Evolutionary conservation across 1,139 yeast genomes (phyloP).

Genomic region (Pichia sp.): DNA sequence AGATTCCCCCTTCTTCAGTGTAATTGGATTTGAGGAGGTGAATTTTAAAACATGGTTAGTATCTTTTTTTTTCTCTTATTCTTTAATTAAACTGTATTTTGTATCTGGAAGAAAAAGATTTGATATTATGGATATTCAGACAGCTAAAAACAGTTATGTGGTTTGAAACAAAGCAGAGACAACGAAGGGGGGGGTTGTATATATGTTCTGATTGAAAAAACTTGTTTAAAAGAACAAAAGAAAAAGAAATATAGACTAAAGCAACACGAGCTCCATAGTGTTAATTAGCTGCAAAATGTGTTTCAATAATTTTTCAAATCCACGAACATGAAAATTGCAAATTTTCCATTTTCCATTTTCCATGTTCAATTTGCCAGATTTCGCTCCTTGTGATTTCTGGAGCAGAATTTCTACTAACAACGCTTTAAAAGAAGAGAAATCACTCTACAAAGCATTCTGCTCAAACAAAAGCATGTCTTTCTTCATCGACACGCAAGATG

Average conservation of each 20-base stretch:
- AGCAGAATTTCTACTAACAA: no score
- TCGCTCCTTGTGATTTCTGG: no score
- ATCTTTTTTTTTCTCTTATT: background rate
- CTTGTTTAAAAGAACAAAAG: background rate
- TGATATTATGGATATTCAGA: background rate
- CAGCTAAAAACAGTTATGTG: background rate
- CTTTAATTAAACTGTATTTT: background rate
- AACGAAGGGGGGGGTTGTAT: constrained; percentile 5
- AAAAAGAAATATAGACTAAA: background rate
- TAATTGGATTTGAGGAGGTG: constrained; percentile 10
- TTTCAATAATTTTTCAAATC: background rate
- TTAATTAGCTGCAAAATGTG: background rate
- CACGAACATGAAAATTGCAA: background rate
- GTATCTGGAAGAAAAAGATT: background rate
- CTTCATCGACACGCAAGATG: constrained; percentile 41
- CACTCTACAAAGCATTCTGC: background rate
- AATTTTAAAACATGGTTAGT: constrained; percentile 15
- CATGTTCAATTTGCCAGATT: background rate
- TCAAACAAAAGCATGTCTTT: constrained; percentile 47
- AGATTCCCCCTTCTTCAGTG: constrained; percentile 18
- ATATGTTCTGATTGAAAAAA: background rate
- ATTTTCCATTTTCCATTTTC: background rate
- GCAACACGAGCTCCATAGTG: background rate
- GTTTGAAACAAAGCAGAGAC: background rate
- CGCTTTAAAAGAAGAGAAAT: background rate